Evolutionary conservation across 2,329 filamentous ascomycete species (phyloP).

Genomic region (Hypoxylon sp.): DNA sequence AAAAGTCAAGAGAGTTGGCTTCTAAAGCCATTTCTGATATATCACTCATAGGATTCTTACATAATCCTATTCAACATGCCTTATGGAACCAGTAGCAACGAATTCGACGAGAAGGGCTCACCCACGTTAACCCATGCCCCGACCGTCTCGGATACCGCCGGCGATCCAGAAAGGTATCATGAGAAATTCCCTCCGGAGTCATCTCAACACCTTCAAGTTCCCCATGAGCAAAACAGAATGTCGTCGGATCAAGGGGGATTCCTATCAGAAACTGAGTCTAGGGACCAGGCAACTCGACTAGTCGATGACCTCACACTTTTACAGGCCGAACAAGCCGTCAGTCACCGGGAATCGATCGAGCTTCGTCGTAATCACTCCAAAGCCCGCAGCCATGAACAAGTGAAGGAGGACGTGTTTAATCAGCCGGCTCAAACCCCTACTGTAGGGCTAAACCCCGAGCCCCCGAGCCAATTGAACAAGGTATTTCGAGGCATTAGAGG

Average conservation of each 20-base stretch:
- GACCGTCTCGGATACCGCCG: constrained; percentile 47
- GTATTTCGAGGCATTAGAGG: constrained; percentile 69
- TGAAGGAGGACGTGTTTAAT: constrained; percentile 54
- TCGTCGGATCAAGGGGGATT: constrained; percentile 33
- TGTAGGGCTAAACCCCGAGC: constrained; percentile 64
- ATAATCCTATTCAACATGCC: constrained; percentile 31
- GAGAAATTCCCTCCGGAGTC: constrained; percentile 37
- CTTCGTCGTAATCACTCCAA: constrained; percentile 48
- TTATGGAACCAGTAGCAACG: constrained; percentile 21
- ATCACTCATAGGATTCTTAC: not conserved
- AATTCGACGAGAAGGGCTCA: constrained; percentile 47
- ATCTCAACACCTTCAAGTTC: constrained; percentile 45
- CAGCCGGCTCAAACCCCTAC: constrained; percentile 43
- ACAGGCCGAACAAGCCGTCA: constrained; percentile 53
- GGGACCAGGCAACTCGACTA: constrained; percentile 50
- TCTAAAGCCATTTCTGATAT: constrained; percentile 6
- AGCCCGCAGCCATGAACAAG: constrained; percentile 41
- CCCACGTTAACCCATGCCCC: constrained; percentile 46
- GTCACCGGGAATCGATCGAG: constrained; percentile 45
- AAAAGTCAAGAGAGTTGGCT: not conserved
- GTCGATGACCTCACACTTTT: constrained; percentile 54
- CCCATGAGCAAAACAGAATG: constrained; percentile 36
- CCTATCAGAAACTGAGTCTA: constrained; percentile 48
- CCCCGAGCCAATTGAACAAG: constrained; percentile 72
- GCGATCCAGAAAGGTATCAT: constrained; percentile 30